Base-by-base conservation (phyloP, 306 rosid genomes). In the Canavalia gladiata region DNA sequence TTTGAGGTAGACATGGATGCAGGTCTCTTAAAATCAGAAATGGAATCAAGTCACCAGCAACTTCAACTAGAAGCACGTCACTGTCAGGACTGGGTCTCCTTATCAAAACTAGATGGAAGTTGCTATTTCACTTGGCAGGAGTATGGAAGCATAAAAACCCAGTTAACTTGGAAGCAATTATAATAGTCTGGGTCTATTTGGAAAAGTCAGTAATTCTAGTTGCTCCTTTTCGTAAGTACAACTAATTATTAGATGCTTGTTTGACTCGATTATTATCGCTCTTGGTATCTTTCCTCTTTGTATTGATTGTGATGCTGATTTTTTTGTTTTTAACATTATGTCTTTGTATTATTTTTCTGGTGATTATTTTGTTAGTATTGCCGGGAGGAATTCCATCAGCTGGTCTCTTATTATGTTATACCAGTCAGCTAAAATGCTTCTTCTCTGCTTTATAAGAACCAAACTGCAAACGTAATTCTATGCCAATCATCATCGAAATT, bases 1-100 rank as follows among this genome's bases (percentile, higher is more conserved):
- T 55, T 68, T 68, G 47, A 58, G 57, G 55, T 50, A 71, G 35
- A 25, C 37, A 76, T 65, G 74, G 42, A 51, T 64, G 77, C 51
- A 71, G 77, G 68, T 65, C 69, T 57, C 74, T 46, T 58, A 7
- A 78, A 55, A 7, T 69, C 47, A 35, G 31, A 35, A 65, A 64
- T 12, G 25, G 74, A 64, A 77, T 12, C 28, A n/a, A 29, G 68
- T 68, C 18, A 39, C 45, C 6, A 50, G 54, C 29, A 74, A 41
- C 56, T 68, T 41, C 29, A 7, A 45, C 30, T 9, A 2, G 57
- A 13, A 68, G 35, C 47, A 30, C 25, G 25, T 78, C 29, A 63
- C 18, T 43, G 9, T 78, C 8, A 5, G 64, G 37, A 1, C 5
- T 2, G 33, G 57, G 29, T 62, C 37, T 68, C 25, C 72, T 49